Evolutionary conservation across 2,329 filamentous ascomycete genomes (phyloP).

Genomic region (Neonectria punicea): DNA sequence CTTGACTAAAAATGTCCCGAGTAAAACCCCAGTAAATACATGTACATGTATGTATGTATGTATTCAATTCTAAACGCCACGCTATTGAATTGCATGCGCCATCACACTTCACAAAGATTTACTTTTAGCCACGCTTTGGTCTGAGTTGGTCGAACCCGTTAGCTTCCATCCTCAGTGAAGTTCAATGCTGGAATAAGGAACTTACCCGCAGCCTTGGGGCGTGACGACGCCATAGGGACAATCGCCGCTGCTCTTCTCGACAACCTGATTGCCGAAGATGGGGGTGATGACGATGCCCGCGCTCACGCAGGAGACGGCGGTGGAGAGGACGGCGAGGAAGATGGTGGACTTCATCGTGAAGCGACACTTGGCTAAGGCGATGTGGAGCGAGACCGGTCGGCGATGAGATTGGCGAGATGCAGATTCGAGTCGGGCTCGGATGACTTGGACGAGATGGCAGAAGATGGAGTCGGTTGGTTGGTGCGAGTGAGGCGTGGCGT

Average conservation of each 20-base stretch:
- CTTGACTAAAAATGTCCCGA: not conserved
- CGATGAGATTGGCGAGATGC: not conserved
- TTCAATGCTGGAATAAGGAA: slow-evolving; percentile 13
- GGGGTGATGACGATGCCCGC: slow-evolving; percentile 68
- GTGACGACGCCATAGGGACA: slow-evolving; percentile 68
- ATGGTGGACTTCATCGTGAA: slow-evolving; percentile 46
- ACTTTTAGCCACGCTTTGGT: slow-evolving; percentile 33
- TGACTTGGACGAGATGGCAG: slow-evolving; percentile 17
- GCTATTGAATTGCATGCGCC: not conserved
- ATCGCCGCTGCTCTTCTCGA: slow-evolving; percentile 59
- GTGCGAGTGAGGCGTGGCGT: not conserved
- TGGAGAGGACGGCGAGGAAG: slow-evolving; percentile 52
- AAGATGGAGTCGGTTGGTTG: slow-evolving; percentile 4
- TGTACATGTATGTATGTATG: not conserved
- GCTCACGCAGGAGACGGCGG: slow-evolving; percentile 57
- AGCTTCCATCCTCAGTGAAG: not conserved
- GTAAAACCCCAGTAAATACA: not conserved
- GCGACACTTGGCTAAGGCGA: not conserved
- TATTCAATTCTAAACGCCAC: slow-evolving; percentile 13
- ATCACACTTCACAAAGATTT: not conserved
- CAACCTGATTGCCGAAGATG: slow-evolving; percentile 61
- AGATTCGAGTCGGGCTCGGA: not conserved
- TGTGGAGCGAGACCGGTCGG: not conserved
- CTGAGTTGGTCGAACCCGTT: slow-evolving; percentile 12
- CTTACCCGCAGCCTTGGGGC: slow-evolving; percentile 67